A percentile compares a stretch with the other conserved stretches of the same genome.
Evolutionary conservation across 2,329 filamentous ascomycete species (phyloP).

Genomic region (Graphilbum fragrans): DNA sequence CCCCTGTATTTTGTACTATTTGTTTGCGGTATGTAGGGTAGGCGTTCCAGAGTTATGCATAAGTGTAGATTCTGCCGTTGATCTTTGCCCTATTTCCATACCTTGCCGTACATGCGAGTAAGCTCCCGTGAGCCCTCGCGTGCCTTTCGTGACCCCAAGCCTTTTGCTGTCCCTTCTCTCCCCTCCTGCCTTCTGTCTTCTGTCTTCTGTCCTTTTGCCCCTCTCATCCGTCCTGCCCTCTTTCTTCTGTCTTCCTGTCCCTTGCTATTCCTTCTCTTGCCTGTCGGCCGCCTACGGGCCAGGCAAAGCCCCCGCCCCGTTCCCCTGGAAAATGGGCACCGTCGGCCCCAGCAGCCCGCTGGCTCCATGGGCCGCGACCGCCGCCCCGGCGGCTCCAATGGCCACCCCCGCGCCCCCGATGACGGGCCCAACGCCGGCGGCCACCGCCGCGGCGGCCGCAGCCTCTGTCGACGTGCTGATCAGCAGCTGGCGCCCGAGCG

Average conservation of each 20-base stretch:
- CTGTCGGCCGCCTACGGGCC: no score
- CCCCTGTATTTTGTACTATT: no score
- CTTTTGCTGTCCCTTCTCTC: not conserved
- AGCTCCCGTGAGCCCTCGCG: no score
- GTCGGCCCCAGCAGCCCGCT: not conserved
- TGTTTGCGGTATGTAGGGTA: no score
- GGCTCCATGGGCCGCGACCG: not conserved
- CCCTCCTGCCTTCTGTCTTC: not conserved
- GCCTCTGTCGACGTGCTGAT: not conserved
- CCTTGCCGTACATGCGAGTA: no score
- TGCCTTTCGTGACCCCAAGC: no score
- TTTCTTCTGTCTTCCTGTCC: not conserved
- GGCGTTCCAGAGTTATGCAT: no score
- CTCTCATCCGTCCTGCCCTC: not conserved
- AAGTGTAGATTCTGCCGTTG: no score
- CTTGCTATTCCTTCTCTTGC: not conserved
- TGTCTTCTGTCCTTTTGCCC: not conserved
- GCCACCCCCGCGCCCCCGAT: not conserved
- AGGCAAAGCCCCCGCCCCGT: not conserved
- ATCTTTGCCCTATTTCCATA: no score
- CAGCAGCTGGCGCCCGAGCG: slow-evolving; percentile 37
- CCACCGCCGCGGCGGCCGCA: not conserved
- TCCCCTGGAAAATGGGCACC: not conserved
- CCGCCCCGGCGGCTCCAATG: not conserved
- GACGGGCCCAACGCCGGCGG: not conserved